Evolutionary conservation across 2,329 filamentous ascomycete genomes (phyloP).

Genomic region (Claviceps capensis): DNA sequence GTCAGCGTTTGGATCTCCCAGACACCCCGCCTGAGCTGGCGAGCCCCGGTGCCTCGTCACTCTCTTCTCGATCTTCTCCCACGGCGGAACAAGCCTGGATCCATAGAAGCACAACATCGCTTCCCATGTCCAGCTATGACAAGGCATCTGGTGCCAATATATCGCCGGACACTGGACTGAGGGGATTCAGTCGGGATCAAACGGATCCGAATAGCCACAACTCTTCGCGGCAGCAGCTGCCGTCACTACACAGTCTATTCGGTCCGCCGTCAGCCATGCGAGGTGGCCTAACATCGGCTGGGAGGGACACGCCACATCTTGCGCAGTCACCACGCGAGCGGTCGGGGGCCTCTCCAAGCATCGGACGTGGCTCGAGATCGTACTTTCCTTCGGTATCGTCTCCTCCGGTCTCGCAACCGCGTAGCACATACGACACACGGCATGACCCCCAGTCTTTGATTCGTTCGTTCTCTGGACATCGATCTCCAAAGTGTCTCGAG

Average conservation of each 20-base stretch:
- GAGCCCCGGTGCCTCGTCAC: constrained; percentile 36
- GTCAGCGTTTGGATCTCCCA: constrained; percentile 35
- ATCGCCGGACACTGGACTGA: constrained; percentile 23
- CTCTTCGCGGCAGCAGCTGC: constrained; percentile 33
- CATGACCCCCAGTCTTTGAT: constrained; percentile 24
- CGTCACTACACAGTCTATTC: constrained; percentile 43
- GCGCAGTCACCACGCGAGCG: constrained; percentile 34
- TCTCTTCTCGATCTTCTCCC: constrained; percentile 28
- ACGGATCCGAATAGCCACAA: constrained; percentile 19
- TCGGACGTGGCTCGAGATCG: constrained; percentile 27
- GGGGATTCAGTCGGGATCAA: constrained; percentile 22
- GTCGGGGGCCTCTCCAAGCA: constrained; percentile 24
- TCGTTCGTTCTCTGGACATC: constrained; percentile 27
- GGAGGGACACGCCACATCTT: constrained; percentile 28
- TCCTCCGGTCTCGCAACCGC: constrained; percentile 27
- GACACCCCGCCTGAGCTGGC: constrained; percentile 41
- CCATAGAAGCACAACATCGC: constrained; percentile 26
- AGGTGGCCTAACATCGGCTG: constrained; percentile 32
- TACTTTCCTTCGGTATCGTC: constrained; percentile 32
- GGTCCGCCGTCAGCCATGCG: constrained; percentile 31
- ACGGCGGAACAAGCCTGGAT: constrained; percentile 33
- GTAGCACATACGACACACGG: constrained; percentile 32
- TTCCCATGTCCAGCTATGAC: constrained; percentile 47
- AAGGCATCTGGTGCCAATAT: constrained; percentile 29
- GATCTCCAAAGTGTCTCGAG: constrained; percentile 31